Conservation (phyloP, 2,329 filamentous ascomycete genomes). For the Arthrobotrys sphaeroides region DNA sequence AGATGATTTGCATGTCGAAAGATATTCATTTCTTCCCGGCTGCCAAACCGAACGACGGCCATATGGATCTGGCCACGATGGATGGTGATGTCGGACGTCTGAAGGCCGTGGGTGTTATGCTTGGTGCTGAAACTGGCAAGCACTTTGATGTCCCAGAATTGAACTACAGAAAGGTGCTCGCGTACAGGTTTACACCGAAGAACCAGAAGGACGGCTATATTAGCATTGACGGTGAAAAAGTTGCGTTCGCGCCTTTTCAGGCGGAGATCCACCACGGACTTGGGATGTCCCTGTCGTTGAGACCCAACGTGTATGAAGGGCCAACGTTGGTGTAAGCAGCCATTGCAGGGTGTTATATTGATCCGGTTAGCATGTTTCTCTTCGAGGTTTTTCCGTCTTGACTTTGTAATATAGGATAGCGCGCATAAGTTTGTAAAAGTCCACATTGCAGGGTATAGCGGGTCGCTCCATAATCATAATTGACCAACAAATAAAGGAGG, state of each 20-base stretch:
- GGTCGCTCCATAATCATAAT: conserved; percentile 28
- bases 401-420: conserved; percentile 30
- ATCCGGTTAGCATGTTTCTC: not conserved
- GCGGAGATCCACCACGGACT: conserved; percentile 85
- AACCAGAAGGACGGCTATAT: conserved; percentile 80
- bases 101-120: conserved; percentile 74
- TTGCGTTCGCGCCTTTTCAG: conserved; percentile 90
- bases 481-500: not conserved
- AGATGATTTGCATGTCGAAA: conserved; percentile 89
- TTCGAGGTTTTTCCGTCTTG: not conserved
- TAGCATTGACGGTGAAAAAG: conserved; percentile 88
- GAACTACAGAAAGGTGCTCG: conserved; percentile 83
- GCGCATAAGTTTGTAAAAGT: conserved; percentile 4
- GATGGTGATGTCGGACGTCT: conserved; percentile 76
- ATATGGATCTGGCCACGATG: conserved; percentile 83
- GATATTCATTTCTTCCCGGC: conserved; percentile 88
- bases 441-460: conserved; percentile 34
- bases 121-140: conserved; percentile 74
- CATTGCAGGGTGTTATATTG: not conserved
- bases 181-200: conserved; percentile 83
- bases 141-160: conserved; percentile 81
- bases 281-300: conserved; percentile 83
- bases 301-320: conserved; percentile 73
- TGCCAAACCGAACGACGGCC: conserved; percentile 81
- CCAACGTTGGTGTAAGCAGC: conserved; percentile 16